Conservation (phyloP, 1,284 basidiomycete genomes). For the Rhodotorula sp. region DNA sequence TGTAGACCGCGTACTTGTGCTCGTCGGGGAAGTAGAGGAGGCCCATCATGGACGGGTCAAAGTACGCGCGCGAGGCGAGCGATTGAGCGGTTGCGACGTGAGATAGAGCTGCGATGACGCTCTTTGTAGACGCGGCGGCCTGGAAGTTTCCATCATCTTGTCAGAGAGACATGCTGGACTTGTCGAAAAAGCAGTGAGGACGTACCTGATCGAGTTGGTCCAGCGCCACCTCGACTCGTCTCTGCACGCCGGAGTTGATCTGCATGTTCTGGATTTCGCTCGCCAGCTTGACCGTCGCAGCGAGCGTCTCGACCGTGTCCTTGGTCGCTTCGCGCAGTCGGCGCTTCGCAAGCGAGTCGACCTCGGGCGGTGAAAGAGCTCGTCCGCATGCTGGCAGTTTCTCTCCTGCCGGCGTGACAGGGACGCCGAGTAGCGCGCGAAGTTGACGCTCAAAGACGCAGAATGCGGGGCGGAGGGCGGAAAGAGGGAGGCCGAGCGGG, state of each 20-base stretch:
- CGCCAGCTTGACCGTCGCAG: conserved; percentile 76
- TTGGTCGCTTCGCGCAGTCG: conserved; percentile 69
- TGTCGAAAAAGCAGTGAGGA: conserved; percentile 3
- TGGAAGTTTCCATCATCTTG: no score
- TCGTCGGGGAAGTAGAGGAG: conserved; percentile 94
- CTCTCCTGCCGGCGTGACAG: conserved; percentile 56
- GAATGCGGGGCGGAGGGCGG: conserved; percentile 61
- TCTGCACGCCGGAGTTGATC: conserved; percentile 69
- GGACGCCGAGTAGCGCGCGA: conserved; percentile 71
- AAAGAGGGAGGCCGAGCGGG: conserved; percentile 43
- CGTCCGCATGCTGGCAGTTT: neutral
- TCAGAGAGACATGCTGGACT: no score
- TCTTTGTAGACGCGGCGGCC: neutral
- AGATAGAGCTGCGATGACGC: conserved; percentile 1
- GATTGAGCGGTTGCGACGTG: conserved; percentile 66
- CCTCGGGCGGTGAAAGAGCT: conserved; percentile 60
- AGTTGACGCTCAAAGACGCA: conserved; percentile 72
- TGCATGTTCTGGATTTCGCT: conserved; percentile 86
- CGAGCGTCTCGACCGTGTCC: conserved; percentile 68
- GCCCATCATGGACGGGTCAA: conserved; percentile 93
- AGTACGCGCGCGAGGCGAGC: conserved; percentile 85
- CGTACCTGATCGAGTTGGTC: conserved; percentile 67
- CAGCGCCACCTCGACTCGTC: conserved; percentile 68
- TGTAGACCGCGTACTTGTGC: conserved; percentile 92
- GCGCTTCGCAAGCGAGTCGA: conserved; percentile 69